These are phyloP conservation scores for Leccinum rimulosum DNA, from an alignment of 768 basidiomycete genomes.

Conservation along the genomic window DNA sequence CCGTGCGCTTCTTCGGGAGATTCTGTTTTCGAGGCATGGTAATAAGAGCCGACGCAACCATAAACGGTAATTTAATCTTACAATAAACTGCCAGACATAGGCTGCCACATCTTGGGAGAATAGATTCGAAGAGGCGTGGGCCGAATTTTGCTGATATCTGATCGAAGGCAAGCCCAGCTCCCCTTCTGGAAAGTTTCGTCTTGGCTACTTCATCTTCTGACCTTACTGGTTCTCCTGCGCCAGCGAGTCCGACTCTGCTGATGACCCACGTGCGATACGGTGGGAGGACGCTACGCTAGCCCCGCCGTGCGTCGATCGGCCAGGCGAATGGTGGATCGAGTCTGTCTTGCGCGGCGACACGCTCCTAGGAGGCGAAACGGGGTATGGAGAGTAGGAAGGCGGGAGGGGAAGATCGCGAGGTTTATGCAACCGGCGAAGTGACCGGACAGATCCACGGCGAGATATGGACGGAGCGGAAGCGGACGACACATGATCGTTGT, in stretches of 20 bases:
- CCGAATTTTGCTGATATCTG: slow-evolving; percentile 79
- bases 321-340: slow-evolving; percentile 21
- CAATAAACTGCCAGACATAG: slow-evolving; percentile 81
- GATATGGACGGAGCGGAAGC: slow-evolving; percentile 21
- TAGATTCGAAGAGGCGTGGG: slow-evolving; percentile 59
- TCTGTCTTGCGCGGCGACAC: slow-evolving; percentile 33
- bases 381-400: slow-evolving; percentile 29
- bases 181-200: slow-evolving; percentile 74
- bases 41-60: neutral
- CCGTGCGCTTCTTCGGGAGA: slow-evolving; percentile 57
- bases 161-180: slow-evolving; percentile 80
- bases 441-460: slow-evolving; percentile 27
- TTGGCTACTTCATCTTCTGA: slow-evolving; percentile 53
- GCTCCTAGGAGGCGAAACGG: slow-evolving; percentile 27
- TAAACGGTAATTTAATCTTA: slow-evolving; percentile 33
- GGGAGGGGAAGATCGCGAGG: slow-evolving; percentile 26
- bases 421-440: slow-evolving; percentile 21
- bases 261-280: slow-evolving; percentile 27
- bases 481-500: neutral
- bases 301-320: slow-evolving; percentile 16
- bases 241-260: slow-evolving; percentile 35
- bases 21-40: slow-evolving; percentile 35
- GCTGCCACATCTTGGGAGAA: slow-evolving; percentile 93
- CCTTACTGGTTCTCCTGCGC: slow-evolving; percentile 37
- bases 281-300: slow-evolving; percentile 16